Evolutionary conservation across 225 moss, liverwort and hornwort genomes (phyloP).

Genomic region (Bryoerythrophyllum caledonicum): DNA sequence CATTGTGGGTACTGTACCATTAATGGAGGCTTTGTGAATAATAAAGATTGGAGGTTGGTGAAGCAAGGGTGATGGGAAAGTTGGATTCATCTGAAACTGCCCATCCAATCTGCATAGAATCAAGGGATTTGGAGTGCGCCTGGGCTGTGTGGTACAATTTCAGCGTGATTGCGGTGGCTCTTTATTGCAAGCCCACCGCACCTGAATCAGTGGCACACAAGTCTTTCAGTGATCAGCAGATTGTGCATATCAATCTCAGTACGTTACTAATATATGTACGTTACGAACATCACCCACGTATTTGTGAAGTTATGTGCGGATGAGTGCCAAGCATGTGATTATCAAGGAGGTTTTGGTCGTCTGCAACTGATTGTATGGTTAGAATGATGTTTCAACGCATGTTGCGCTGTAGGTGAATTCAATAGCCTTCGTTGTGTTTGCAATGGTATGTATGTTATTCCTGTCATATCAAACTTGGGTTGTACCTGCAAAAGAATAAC

Average conservation of each 20-base stretch:
- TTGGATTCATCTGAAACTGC: conserved; percentile 10
- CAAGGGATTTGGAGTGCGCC: conserved; percentile 27
- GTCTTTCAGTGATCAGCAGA: conserved; percentile 1
- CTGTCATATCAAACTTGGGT: too few species aligned
- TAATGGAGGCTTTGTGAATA: background rate
- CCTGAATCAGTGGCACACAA: background rate
- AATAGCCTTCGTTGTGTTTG: too few species aligned
- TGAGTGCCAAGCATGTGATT: background rate
- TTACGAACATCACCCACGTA: background rate
- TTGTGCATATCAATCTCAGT: background rate
- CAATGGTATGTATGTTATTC: background rate
- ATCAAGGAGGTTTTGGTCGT: background rate
- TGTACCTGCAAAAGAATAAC: too few species aligned
- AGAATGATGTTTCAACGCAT: too few species aligned
- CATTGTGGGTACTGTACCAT: conserved; percentile 1
- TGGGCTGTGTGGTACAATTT: conserved; percentile 7
- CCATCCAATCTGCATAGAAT: conserved; percentile 9
- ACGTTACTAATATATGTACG: too few species aligned
- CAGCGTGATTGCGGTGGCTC: background rate
- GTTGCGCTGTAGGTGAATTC: too few species aligned
- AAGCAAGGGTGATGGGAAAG: background rate
- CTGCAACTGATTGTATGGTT: too few species aligned
- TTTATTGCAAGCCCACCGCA: conserved; percentile 7
- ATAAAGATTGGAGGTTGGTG: background rate
- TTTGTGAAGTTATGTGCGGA: background rate